Percentiles rank a stretch among this genome's conserved stretches.
Evolutionary conservation across 192 early-diverging fungal genomes (phyloP).

Genomic region (Mycoemilia scoparia): DNA sequence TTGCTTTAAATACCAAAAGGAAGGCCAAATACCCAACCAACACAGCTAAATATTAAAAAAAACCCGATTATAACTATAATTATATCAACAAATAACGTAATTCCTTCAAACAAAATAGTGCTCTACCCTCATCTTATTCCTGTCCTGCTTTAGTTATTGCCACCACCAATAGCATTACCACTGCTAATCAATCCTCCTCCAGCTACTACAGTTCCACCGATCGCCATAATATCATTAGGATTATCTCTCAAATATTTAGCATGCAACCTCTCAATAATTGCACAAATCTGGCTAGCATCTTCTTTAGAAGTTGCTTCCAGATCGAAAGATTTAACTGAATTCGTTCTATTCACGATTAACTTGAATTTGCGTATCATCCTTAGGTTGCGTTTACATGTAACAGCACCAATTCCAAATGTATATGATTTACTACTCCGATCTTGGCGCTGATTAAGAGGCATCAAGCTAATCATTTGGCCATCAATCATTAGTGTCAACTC

Average conservation of each 20-base stretch:
- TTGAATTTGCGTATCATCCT: slow-evolving; percentile 52
- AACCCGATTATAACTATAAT: no score
- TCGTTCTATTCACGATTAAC: slow-evolving; percentile 37
- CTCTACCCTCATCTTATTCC: no score
- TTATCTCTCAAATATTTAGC: slow-evolving; percentile 1
- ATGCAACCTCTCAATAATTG: slow-evolving; percentile 13
- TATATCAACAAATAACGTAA: no score
- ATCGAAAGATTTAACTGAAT: slow-evolving; percentile 47
- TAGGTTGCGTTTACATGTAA: slow-evolving; percentile 52
- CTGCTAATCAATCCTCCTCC: no score
- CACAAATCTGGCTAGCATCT: slow-evolving; percentile 24
- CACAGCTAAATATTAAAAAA: no score
- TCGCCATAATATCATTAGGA: no score
- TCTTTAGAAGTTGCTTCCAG: slow-evolving; percentile 54
- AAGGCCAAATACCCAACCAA: no score
- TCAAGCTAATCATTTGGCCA: slow-evolving; percentile 81
- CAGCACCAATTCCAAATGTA: slow-evolving; percentile 44
- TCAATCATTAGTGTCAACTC: slow-evolving; percentile 84
- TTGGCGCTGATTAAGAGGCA: slow-evolving; percentile 66
- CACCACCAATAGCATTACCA: no score
- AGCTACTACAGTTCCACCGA: no score
- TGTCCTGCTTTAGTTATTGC: no score
- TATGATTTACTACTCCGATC: slow-evolving; percentile 71
- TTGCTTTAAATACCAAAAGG: no score
- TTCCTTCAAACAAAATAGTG: no score